Evolutionary conservation across 2,329 filamentous ascomycete species (phyloP), one percentile per base, ranked within the genome.

Genomic region (Xylaria hypoxylon): DNA sequence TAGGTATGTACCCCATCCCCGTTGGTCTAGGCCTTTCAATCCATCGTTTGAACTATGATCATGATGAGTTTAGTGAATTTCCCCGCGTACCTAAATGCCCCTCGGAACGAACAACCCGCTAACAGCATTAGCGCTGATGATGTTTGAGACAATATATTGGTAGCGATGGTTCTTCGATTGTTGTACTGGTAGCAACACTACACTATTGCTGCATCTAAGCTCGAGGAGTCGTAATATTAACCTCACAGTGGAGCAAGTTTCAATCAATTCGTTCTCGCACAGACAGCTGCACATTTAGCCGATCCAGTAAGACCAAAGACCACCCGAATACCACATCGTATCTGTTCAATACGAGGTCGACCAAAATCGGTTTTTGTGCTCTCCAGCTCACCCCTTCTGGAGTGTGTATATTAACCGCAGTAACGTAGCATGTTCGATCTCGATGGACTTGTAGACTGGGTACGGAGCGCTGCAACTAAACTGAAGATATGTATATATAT

Each of bases 311-410:
- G 31, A 57, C 24, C 50, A 28, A n/a, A n/a, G n/a, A n/a, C n/a
- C n/a, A n/a, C n/a, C 35, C 24, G 45, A 38, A 61, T 60, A 58
- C 64, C 31, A 58, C 65, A 57, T 64, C 61, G 61, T 42, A 52
- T 56, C 45, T 24, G 15, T 59, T 64, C 48, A 59, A 67, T 64
- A 67, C 64, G 64, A 67, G 55, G 13, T 60, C 19, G n/a, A 44
- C 40, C 17, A 31, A 15, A 42, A 24, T 24, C 42, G 26, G 59
- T 22, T 48, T 56, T 62, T 26, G 33, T 17, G 38, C 47, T 31
- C 28, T 52, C 26, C 31, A 26, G 28, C 26, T 45, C 22, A 8
- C 22, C 33, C 38, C 19, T 40, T 38, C 24, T 58, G 28, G 26
- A 5, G n/a, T 45, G 19, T 42, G 3, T 26, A 24, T 52, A 42